Evolutionary conservation across 2,329 filamentous ascomycete species (phyloP).

Genomic region (Clonostachys rhizophaga): DNA sequence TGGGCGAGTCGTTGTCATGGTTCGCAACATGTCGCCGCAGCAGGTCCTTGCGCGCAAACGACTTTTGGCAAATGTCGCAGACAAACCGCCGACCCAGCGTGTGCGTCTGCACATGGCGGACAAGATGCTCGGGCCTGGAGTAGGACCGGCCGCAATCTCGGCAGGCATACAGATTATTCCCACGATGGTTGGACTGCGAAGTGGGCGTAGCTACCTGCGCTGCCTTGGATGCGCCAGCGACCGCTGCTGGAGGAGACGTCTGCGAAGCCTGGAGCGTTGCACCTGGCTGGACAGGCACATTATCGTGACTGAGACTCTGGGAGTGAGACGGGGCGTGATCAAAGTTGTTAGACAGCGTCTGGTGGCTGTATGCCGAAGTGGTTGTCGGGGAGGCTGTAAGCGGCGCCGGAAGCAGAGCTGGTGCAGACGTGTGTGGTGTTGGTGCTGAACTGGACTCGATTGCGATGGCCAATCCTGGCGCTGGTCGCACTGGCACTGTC

Average conservation of each 20-base stretch:
- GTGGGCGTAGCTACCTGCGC: not conserved
- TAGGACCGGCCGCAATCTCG: constrained; percentile 46
- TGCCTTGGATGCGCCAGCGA: not conserved
- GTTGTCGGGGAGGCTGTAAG: too few relatives aligned
- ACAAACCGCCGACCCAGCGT: constrained; percentile 44
- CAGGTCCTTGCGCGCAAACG: constrained; percentile 48
- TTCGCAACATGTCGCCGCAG: constrained; percentile 47
- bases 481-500: not conserved
- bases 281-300: too few relatives aligned
- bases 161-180: constrained; percentile 39
- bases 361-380: too few relatives aligned
- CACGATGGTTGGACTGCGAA: constrained; percentile 10
- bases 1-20: constrained; percentile 42
- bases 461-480: not conserved
- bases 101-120: constrained; percentile 45
- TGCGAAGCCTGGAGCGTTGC: too few relatives aligned
- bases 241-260: not conserved
- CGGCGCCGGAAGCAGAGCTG: too few relatives aligned
- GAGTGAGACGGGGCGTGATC: too few relatives aligned
- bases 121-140: constrained; percentile 48
- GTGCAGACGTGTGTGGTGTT: too few relatives aligned
- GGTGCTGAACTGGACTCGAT: not conserved
- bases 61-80: constrained; percentile 46
- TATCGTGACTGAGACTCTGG: too few relatives aligned
- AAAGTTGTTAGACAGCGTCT: too few relatives aligned